These are phyloP conservation scores for Balamuthia mandrillaris DNA, from an alignment of 208 protist genomes.

Conservation along the genomic window DNA sequence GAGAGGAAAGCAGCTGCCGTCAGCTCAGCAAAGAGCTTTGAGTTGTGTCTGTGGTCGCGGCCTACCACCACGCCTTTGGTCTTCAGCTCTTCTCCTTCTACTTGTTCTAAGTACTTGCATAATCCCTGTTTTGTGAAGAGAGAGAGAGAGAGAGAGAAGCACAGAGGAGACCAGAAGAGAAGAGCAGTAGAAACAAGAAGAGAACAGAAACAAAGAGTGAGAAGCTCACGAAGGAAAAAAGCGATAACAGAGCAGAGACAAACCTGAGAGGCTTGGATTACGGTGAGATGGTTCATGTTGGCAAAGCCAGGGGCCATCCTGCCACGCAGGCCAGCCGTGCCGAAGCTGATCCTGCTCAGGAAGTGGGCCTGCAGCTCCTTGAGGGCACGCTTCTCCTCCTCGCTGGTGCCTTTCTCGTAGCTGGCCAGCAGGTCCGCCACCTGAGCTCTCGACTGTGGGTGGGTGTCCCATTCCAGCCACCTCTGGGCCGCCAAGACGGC, in stretches of 20 bases:
- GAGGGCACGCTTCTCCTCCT: not conserved
- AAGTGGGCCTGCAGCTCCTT: not conserved
- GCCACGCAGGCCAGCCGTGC: slow-evolving; percentile 88
- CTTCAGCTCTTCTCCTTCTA: slow-evolving; percentile 41
- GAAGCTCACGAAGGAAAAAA: not conserved
- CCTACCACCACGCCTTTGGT: slow-evolving; percentile 83
- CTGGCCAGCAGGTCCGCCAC: not conserved
- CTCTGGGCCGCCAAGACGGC: too few relatives aligned
- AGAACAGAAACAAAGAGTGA: not conserved
- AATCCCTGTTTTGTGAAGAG: slow-evolving; percentile 82
- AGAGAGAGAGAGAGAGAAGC: too few relatives aligned
- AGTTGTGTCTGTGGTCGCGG: slow-evolving; percentile 89
- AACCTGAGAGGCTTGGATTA: slow-evolving; percentile 81
- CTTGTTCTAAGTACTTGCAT: slow-evolving; percentile 18
- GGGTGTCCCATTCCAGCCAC: slow-evolving; percentile 13
- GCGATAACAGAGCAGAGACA: not conserved
- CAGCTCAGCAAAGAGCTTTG: slow-evolving; percentile 80
- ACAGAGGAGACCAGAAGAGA: too few relatives aligned
- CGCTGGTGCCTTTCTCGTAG: too few relatives aligned
- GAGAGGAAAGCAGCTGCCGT: slow-evolving; percentile 82
- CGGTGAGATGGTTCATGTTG: slow-evolving; percentile 92
- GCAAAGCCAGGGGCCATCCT: slow-evolving; percentile 88
- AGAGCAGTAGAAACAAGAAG: not conserved
- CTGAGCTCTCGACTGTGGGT: not conserved
- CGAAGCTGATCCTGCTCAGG: slow-evolving; percentile 82